These are phyloP conservation scores for Backusella luteola DNA, from an alignment of 192 early-diverging fungal species.

Conservation along the genomic window DNA sequence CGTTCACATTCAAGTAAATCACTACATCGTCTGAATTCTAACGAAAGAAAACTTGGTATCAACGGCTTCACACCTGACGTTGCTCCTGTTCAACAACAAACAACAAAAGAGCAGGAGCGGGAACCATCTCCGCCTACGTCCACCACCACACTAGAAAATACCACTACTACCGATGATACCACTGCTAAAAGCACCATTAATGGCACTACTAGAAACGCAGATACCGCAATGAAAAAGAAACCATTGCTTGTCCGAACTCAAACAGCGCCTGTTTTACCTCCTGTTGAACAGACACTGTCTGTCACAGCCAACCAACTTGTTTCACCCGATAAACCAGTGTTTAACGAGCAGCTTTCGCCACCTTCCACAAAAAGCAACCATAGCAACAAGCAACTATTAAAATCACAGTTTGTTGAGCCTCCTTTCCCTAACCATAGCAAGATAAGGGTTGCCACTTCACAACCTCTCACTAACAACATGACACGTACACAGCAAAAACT, in stretches of 20 bases:
- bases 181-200: not conserved
- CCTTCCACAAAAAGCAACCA: not conserved
- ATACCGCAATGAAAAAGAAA: not conserved
- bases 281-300: not conserved
- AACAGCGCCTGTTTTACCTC: not conserved
- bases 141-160: not conserved
- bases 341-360: not conserved
- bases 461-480: slow-evolving; percentile 1
- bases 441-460: not conserved
- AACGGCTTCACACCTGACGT: not conserved
- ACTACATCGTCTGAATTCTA: not conserved
- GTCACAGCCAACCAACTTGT: not conserved
- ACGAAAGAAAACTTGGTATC: not conserved
- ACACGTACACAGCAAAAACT: slow-evolving; percentile 48
- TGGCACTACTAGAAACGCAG: not conserved
- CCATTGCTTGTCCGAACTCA: not conserved
- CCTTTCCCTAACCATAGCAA: not conserved
- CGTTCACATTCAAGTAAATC: slow-evolving; percentile 24
- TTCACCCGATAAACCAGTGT: not conserved
- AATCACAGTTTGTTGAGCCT: not conserved
- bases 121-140: not conserved
- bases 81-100: not conserved
- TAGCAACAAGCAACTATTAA: not conserved
- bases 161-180: not conserved
- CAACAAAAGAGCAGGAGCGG: not conserved